phyloP scores from a whole-genome alignment of 2,329 filamentous ascomycete species.

The Aspergillus ochraceus region DNA sequence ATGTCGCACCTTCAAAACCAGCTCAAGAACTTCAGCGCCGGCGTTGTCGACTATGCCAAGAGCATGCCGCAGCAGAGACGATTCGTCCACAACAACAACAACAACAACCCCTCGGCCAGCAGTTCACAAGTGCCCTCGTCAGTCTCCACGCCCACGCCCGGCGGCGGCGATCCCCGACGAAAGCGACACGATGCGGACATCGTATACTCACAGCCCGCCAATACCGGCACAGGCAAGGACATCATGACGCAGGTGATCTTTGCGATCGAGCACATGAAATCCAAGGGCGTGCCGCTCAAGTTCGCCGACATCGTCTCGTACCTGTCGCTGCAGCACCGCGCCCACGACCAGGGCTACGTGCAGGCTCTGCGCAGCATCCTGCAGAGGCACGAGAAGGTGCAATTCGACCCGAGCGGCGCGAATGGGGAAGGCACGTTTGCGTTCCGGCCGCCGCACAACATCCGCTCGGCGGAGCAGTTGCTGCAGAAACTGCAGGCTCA shows the following conservation, averaged over 20 bases:
- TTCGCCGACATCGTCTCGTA: conserved; percentile 79
- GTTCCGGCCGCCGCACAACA: conserved; percentile 81
- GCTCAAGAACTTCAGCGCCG: conserved; percentile 62
- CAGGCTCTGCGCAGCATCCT: conserved; percentile 68
- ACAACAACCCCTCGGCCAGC: conserved; percentile 55
- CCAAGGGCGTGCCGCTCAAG: conserved; percentile 66
- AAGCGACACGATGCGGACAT: conserved; percentile 59
- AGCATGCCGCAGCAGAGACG: conserved; percentile 58
- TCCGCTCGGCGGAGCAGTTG: conserved; percentile 74
- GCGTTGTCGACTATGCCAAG: conserved; percentile 62
- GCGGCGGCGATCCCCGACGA: conserved; percentile 47
- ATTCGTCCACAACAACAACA: conserved; percentile 54
- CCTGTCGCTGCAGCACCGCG: conserved; percentile 66
- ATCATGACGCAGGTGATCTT: conserved; percentile 87
- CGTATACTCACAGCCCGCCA: conserved; percentile 74
- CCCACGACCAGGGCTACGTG: conserved; percentile 59
- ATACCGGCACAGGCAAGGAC: conserved; percentile 73
- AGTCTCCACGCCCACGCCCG: conserved; percentile 31
- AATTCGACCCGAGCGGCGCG: conserved; percentile 58
- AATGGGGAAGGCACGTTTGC: conserved; percentile 74
- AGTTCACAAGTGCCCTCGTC: conserved; percentile 51
- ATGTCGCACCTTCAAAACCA: conserved; percentile 70
- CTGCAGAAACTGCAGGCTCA: conserved; percentile 79
- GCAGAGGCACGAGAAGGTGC: conserved; percentile 63
- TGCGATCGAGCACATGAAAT: conserved; percentile 78